Conservation (phyloP, 1,139 yeast genomes). For the Geotrichum fermentans region DNA sequence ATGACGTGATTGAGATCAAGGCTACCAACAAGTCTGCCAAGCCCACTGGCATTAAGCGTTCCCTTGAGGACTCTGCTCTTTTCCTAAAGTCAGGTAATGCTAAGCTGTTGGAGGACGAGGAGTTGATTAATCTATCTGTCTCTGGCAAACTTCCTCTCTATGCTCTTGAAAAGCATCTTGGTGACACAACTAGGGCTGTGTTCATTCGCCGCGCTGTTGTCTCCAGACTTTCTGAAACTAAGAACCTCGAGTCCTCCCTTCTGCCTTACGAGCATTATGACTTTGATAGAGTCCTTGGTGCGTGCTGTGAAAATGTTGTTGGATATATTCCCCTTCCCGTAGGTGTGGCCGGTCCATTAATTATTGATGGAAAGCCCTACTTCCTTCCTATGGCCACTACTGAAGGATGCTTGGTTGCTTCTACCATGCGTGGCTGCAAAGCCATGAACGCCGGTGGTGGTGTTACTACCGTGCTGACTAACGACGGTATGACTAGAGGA, state of each 20-base stretch:
- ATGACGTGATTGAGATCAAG: conserved; percentile 25
- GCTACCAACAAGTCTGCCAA: conserved; percentile 17
- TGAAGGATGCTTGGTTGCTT: conserved; percentile 96
- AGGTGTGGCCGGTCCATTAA: conserved; percentile 95
- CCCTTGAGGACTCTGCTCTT: conserved; percentile 60
- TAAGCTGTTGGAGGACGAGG: conserved; percentile 61
- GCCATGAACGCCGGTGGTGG: conserved; percentile 98
- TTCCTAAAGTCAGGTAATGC: conserved; percentile 69
- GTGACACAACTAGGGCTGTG: conserved; percentile 87
- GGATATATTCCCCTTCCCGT: conserved; percentile 95
- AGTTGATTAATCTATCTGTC: conserved; percentile 65
- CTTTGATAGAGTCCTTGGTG: conserved; percentile 94
- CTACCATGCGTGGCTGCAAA: conserved; percentile 98
- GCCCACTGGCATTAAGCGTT: conserved; percentile 15
- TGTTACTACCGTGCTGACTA: conserved; percentile 82
- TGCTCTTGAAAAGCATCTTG: conserved; percentile 87
- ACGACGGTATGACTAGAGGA: conserved; percentile 98
- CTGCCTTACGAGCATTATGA: conserved; percentile 83
- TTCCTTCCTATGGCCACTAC: conserved; percentile 99
- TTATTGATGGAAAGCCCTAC: conserved; percentile 79
- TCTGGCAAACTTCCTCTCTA: conserved; percentile 82
- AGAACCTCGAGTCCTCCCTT: conserved; percentile 63
- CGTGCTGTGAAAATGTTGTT: conserved; percentile 97
- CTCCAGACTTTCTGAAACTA: conserved; percentile 75
- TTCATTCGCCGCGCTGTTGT: conserved; percentile 86